Conservation (phyloP, 768 basidiomycete species). For the Russula sp. region DNA sequence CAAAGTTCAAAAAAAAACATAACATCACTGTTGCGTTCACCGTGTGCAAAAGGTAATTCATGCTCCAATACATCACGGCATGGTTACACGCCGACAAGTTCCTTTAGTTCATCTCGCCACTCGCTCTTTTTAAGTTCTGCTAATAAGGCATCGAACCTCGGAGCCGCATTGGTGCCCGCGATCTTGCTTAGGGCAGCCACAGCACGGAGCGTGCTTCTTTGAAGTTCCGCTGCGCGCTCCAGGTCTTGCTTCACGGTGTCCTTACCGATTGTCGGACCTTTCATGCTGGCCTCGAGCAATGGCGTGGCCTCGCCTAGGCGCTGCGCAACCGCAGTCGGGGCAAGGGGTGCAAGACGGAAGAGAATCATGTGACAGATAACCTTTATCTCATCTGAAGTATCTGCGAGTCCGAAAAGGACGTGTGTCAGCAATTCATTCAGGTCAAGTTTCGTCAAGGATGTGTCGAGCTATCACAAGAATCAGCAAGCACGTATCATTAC, state of each 20-base stretch:
- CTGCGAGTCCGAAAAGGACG: conserved; percentile 78
- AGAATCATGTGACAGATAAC: conserved; percentile 95
- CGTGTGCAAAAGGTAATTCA: not conserved
- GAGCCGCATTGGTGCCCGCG: conserved; percentile 55
- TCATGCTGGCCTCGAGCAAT: conserved; percentile 84
- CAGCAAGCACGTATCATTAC: not conserved
- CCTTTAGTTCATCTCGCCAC: conserved; percentile 71
- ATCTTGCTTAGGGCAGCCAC: conserved; percentile 85
- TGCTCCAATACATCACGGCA: not conserved
- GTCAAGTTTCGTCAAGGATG: conserved; percentile 85
- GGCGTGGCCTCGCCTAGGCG: conserved; percentile 83
- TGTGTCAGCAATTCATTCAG: conserved; percentile 78
- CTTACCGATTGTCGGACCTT: conserved; percentile 83
- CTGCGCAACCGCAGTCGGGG: conserved; percentile 78
- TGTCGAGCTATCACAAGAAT: conserved; percentile 63
- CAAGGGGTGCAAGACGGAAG: conserved; percentile 83
- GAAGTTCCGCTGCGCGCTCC: conserved; percentile 84
- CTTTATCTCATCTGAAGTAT: conserved; percentile 95
- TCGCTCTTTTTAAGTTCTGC: conserved; percentile 66
- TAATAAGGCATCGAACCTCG: conserved; percentile 77
- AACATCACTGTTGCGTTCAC: not conserved
- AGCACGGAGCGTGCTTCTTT: conserved; percentile 84
- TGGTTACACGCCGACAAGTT: conserved; percentile 41
- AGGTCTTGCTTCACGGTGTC: conserved; percentile 95
- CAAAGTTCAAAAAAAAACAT: conserved; percentile 5